These are phyloP conservation scores for Corylus avellana DNA, from an alignment of 306 rosid species.

Conservation along the genomic window DNA sequence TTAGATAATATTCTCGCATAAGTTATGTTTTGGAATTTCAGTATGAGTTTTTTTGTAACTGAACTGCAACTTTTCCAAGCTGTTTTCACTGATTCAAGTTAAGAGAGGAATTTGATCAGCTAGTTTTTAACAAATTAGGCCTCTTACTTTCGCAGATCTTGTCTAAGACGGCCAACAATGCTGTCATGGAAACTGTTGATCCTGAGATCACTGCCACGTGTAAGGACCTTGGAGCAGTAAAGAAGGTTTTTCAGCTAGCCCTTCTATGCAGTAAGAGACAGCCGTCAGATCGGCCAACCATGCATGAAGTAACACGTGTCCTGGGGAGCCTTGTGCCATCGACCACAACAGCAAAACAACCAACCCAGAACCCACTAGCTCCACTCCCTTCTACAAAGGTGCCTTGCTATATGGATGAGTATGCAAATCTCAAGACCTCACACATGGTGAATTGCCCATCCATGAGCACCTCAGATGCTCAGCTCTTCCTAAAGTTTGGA, in stretches of 20 bases:
- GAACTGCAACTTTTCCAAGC: too few relatives aligned
- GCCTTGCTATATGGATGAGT: conserved; percentile 75
- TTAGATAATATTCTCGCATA: neutral
- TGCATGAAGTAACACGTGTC: conserved; percentile 88
- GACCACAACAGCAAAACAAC: conserved; percentile 37
- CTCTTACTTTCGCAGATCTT: conserved; percentile 49
- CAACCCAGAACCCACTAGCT: conserved; percentile 17
- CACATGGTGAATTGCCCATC: conserved; percentile 76
- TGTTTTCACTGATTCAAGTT: too few relatives aligned
- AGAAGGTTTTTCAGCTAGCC: conserved; percentile 84
- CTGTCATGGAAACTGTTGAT: conserved; percentile 93
- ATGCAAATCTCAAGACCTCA: conserved; percentile 75
- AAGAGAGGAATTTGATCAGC: too few relatives aligned
- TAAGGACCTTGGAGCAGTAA: conserved; percentile 75
- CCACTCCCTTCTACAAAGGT: conserved; percentile 47
- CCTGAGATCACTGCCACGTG: conserved; percentile 78
- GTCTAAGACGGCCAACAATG: conserved; percentile 78
- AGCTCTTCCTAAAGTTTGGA: conserved; percentile 84
- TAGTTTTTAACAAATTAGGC: conserved; percentile 3
- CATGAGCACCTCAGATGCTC: conserved; percentile 91
- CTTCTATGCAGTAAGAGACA: conserved; percentile 82
- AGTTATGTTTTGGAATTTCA: neutral
- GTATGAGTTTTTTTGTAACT: too few relatives aligned
- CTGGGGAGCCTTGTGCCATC: conserved; percentile 58
- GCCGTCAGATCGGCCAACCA: conserved; percentile 76